Conservation (phyloP, 805 yeast species). For the Wickerhamiella cacticola region DNA sequence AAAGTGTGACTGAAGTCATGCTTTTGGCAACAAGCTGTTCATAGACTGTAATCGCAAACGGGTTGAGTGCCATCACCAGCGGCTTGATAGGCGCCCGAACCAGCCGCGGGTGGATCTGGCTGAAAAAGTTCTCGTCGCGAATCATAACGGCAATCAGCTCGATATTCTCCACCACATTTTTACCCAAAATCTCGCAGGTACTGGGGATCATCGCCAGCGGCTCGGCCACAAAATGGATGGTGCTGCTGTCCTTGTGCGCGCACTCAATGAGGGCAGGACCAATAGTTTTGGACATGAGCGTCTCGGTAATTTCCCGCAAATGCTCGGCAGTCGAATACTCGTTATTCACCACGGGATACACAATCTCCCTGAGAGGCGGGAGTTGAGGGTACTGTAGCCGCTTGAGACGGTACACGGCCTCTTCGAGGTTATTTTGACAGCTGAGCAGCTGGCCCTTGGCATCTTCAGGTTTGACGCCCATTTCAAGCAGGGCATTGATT, state of each 20-base stretch:
- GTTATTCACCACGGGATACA: no score
- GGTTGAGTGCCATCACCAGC: neutral
- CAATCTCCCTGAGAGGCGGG: no score
- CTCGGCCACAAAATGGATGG: neutral
- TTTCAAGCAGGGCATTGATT: neutral
- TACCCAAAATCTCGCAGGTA: neutral
- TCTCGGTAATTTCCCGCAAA: no score
- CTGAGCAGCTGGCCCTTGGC: neutral
- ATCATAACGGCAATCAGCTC: neutral
- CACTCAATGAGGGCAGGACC: neutral
- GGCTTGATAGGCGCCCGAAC: neutral
- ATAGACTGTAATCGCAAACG: conserved; percentile 6
- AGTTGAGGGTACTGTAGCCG: neutral
- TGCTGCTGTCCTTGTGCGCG: neutral
- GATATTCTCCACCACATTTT: neutral
- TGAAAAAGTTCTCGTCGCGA: neutral
- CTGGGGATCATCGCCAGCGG: neutral
- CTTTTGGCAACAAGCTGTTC: conserved; percentile 10
- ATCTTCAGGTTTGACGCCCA: neutral
- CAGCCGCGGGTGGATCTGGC: neutral
- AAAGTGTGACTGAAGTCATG: neutral
- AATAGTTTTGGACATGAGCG: neutral
- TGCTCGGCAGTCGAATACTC: no score
- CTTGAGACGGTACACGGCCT: neutral
- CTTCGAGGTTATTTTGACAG: neutral